phyloP scores from a whole-genome alignment of 2,329 filamentous ascomycete species.

The Emericellopsis atlantica region DNA sequence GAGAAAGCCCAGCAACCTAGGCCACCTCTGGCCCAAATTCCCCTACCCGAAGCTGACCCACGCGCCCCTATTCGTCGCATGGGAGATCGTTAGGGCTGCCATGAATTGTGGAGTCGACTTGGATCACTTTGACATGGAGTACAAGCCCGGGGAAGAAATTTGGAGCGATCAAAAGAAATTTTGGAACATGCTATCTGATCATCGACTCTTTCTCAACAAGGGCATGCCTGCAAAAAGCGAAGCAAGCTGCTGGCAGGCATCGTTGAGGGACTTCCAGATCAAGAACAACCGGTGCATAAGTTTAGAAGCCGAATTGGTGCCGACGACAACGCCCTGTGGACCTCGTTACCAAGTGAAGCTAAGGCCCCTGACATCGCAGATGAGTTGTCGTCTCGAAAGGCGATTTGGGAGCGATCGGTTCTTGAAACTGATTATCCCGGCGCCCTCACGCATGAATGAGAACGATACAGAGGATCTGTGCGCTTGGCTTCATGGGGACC shows the following conservation, averaged over 20 bases:
- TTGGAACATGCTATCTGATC: constrained; percentile 23
- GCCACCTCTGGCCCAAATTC: not conserved
- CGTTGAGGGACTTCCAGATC: constrained; percentile 21
- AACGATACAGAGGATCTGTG: not conserved
- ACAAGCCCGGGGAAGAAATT: constrained; percentile 14
- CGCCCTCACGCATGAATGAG: constrained; percentile 16
- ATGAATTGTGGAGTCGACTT: constrained; percentile 30
- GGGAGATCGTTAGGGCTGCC: constrained; percentile 38
- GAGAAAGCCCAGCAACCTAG: not conserved
- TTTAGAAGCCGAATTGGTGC: constrained; percentile 28
- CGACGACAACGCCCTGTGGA: constrained; percentile 13
- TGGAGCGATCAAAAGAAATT: constrained; percentile 32
- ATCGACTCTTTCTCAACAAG: constrained; percentile 28
- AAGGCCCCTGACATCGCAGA: constrained; percentile 32
- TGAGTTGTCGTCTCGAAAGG: constrained; percentile 36
- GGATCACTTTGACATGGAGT: constrained; percentile 17
- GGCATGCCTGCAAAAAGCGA: constrained; percentile 33
- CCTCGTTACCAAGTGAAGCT: constrained; percentile 33
- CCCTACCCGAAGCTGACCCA: constrained; percentile 17
- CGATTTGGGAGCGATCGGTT: constrained; percentile 47
- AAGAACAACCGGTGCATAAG: constrained; percentile 20
- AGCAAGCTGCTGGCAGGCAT: constrained; percentile 30
- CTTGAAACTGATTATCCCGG: constrained; percentile 40
- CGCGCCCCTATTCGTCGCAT: constrained; percentile 35
- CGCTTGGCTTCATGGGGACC: constrained; percentile 15